Evolutionary conservation across 257 asterid genomes (phyloP), one percentile per base, ranked within the genome.

Genomic region (Plantago major): DNA sequence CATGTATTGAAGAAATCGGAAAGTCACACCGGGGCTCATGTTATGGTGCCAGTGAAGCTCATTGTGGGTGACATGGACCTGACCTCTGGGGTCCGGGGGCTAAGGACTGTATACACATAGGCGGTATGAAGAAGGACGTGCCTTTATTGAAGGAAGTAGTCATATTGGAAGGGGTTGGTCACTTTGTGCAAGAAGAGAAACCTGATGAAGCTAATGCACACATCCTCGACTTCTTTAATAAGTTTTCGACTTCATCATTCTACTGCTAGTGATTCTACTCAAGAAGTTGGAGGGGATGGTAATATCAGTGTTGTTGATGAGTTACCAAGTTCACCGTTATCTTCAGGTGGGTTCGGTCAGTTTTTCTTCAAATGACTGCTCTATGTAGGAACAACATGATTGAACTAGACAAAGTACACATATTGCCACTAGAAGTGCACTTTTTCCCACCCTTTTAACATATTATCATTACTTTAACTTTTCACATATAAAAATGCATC

Each of bases 271-370:
- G 77, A 81, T 70, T 79, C 88, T 70, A 65, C 69, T 72, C 81
- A 68, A 51, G 88, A n/a, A n/a, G n/a, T n/a, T n/a, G n/a, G 84
- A 84, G 97, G 84, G 83, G 78, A 76, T 40, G 78, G 74, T 72
- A 92, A 75, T 60, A 62, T 87, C 76, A 82, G 72, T 74, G 83
- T 69, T 74, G 83, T 51, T 63, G 83, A 93, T 60, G 86, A 82
- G 78, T 76, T 82, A 73, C 91, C 93, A 75, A 77, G 77, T 87
- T 84, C 89, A 79, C 95, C 95, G 72, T 82, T 85, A 44, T 80
- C 97, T 83, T 92, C 97, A 93, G 99, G 99, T 93, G 95, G 99
- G 99, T 93, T 89, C 94, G 79, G 84, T 93, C 94, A 81, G 89
- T 78, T 88, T 57, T 82, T 86, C 96, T 80, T 89, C 99, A 79